Evolutionary conservation across 2,329 filamentous ascomycete species (phyloP).

Genomic region (Fusarium sp.): DNA sequence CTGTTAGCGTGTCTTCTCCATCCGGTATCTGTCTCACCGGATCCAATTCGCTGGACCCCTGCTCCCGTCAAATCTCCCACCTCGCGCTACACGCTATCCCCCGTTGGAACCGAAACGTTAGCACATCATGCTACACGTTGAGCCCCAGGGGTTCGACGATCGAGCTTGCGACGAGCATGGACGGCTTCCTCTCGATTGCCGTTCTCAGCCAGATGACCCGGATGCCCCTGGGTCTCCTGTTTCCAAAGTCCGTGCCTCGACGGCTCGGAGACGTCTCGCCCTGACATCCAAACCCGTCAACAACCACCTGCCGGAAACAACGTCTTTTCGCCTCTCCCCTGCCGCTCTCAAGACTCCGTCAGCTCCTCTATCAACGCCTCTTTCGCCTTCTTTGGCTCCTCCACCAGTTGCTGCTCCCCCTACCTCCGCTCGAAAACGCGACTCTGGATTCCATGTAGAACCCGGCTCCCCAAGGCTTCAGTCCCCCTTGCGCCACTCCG

Average conservation of each 20-base stretch:
- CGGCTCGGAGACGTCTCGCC: slow-evolving; percentile 33
- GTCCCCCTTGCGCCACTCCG: slow-evolving; percentile 52
- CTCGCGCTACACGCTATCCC: slow-evolving; percentile 26
- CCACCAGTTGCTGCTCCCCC: slow-evolving; percentile 34
- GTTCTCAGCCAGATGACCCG: slow-evolving; percentile 41
- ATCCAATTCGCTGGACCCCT: slow-evolving; percentile 42
- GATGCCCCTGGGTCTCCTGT: slow-evolving; percentile 38
- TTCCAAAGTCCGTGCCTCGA: slow-evolving; percentile 41
- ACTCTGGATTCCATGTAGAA: slow-evolving; percentile 47
- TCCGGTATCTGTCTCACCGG: slow-evolving; percentile 23
- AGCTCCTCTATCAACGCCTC: slow-evolving; percentile 26
- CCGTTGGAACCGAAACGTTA: slow-evolving; percentile 47
- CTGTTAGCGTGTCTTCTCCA: slow-evolving; percentile 33
- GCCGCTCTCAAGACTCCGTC: slow-evolving; percentile 36
- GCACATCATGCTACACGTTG: slow-evolving; percentile 49
- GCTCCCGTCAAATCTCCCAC: slow-evolving; percentile 42
- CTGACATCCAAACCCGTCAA: slow-evolving; percentile 38
- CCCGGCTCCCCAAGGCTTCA: slow-evolving; percentile 49
- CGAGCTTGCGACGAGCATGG: slow-evolving; percentile 33
- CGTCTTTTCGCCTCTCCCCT: slow-evolving; percentile 35
- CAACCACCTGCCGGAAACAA: slow-evolving; percentile 41
- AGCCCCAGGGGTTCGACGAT: slow-evolving; percentile 45
- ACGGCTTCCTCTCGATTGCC: slow-evolving; percentile 44
- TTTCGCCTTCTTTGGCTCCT: slow-evolving; percentile 8
- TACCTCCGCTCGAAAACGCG: slow-evolving; percentile 42